phyloP scores from a whole-genome alignment of 176 grass and related monocot genomes.

The Echinochloa phyllopogon region DNA sequence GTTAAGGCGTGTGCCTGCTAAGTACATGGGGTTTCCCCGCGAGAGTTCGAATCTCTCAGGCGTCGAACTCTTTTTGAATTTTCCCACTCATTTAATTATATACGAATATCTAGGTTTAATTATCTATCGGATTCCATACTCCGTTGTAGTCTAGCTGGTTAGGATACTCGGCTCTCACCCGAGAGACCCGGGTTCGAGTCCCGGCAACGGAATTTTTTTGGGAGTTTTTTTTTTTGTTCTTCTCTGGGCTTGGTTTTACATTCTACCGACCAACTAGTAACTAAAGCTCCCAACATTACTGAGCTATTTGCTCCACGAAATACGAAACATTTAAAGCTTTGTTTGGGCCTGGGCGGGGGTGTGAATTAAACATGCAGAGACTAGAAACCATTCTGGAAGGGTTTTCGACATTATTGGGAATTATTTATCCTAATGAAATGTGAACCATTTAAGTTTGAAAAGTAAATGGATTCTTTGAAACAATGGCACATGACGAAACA shows the following conservation, averaged over 20 bases:
- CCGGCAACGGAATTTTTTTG: slow-evolving; percentile 64
- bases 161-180: slow-evolving; percentile 96
- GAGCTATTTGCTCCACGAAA: neutral
- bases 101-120: too few species aligned
- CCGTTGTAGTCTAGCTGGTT: slow-evolving; percentile 95
- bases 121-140: neutral
- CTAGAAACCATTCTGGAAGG: too few species aligned
- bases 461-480: neutral
- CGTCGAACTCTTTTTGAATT: slow-evolving; percentile 31
- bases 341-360: too few species aligned
- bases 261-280: neutral
- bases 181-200: slow-evolving; percentile 87
- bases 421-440: neutral
- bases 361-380: too few species aligned
- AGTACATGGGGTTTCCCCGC: slow-evolving; percentile 99
- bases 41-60: slow-evolving; percentile 99
- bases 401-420: neutral
- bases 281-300: neutral
- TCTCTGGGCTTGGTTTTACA: neutral
- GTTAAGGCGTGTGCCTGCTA: slow-evolving; percentile 99
- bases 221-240: neutral
- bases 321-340: neutral
- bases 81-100: neutral
- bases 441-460: neutral
- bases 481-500: neutral